Percentiles rank a stretch among this genome's conserved stretches.
These are phyloP conservation scores for Phytophthora pini DNA, from an alignment of 352 stramenopile genomes.

Conservation along the genomic window DNA sequence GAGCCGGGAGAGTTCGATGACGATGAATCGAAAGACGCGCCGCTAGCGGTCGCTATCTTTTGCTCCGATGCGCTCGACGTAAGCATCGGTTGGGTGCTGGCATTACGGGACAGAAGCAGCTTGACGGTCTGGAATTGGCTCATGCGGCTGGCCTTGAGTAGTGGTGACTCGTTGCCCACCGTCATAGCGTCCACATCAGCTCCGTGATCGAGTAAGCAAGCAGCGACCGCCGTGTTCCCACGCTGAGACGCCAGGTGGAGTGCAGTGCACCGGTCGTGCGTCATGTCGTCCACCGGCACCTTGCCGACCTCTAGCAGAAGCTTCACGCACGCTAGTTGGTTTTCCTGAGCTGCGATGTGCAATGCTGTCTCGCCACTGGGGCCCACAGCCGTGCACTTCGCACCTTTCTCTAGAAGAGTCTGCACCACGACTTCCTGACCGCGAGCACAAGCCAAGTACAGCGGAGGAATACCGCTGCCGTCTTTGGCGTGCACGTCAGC, in stretches of 20 bases:
- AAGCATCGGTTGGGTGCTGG: constrained; percentile 36
- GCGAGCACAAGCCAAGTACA: constrained; percentile 82
- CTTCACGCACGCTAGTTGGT: constrained; percentile 74
- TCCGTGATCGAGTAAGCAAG: constrained; percentile 71
- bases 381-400: constrained; percentile 58
- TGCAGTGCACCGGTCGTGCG: constrained; percentile 66
- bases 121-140: constrained; percentile 82
- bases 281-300: constrained; percentile 63
- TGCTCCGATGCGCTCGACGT: constrained; percentile 27
- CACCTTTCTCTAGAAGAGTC: constrained; percentile 63
- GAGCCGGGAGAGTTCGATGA: constrained; percentile 23
- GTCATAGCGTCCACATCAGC: constrained; percentile 75
- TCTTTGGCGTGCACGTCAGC: constrained; percentile 72
- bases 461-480: constrained; percentile 64
- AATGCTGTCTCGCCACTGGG: constrained; percentile 79
- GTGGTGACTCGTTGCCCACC: constrained; percentile 64
- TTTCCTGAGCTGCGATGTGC: constrained; percentile 85
- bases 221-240: constrained; percentile 74
- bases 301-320: constrained; percentile 58
- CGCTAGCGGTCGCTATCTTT: constrained; percentile 29
- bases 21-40: constrained; percentile 34
- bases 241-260: constrained; percentile 83
- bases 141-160: constrained; percentile 86
- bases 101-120: constrained; percentile 64
- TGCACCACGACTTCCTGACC: constrained; percentile 68